These are phyloP conservation scores for Berberis vulgaris DNA, from an alignment of 164 flowering plant genomes.

Conservation along the genomic window DNA sequence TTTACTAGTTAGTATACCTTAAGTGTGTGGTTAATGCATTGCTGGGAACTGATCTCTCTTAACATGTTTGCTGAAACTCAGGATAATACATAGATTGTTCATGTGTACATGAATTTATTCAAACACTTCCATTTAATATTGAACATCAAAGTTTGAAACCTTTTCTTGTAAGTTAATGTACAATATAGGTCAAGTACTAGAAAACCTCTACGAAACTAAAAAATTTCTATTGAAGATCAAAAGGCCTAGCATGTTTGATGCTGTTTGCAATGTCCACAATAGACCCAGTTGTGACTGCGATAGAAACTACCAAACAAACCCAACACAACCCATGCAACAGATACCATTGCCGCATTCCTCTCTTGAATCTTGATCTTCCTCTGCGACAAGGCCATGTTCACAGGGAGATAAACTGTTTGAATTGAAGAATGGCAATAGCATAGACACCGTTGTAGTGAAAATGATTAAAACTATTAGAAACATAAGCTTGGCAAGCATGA, in stretches of 20 bases:
- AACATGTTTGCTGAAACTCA: no score
- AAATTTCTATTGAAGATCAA: not conserved
- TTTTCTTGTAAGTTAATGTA: no score
- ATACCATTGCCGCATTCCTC: conserved; percentile 22
- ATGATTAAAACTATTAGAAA: conserved; percentile 19
- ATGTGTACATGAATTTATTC: no score
- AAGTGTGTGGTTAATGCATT: no score
- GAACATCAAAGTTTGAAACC: no score
- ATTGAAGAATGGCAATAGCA: conserved; percentile 45
- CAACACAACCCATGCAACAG: conserved; percentile 15
- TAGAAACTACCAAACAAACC: conserved; percentile 9
- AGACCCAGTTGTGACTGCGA: conserved; percentile 13
- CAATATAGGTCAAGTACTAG: no score
- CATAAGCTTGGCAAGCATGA: conserved; percentile 21
- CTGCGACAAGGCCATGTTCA: conserved; percentile 28
- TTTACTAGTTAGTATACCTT: conserved; percentile 14
- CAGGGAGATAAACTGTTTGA: conserved; percentile 30
- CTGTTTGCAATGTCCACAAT: conserved; percentile 11
- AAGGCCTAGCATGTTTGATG: conserved; percentile 10
- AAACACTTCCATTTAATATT: no score
- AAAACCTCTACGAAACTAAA: not conserved
- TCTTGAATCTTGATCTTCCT: conserved; percentile 24
- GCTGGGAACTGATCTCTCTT: no score
- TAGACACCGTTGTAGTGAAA: conserved; percentile 24
- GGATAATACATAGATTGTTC: no score